These are phyloP conservation scores for Colletotrichum brevisporum DNA, from an alignment of 2,329 filamentous ascomycete species.

Conservation along the genomic window DNA sequence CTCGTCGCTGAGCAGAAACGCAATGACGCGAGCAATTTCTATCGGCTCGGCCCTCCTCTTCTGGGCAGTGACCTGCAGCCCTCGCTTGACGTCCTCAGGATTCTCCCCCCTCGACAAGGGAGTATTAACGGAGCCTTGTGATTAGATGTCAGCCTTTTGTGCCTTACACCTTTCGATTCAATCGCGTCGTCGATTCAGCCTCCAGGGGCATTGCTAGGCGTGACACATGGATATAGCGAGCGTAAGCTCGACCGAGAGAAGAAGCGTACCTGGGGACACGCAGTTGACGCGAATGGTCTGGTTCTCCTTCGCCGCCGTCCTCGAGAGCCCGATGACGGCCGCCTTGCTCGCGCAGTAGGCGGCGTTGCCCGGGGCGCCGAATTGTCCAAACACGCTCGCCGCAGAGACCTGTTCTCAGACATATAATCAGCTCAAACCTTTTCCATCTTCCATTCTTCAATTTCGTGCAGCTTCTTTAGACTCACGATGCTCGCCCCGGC, in stretches of 20 bases:
- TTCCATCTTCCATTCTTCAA: conserved; percentile 41
- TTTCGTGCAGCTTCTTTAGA: conserved; percentile 65
- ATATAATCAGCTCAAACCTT: not conserved
- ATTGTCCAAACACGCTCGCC: conserved; percentile 57
- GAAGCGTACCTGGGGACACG: conserved; percentile 44
- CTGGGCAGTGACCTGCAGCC: conserved; percentile 40
- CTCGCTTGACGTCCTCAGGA: conserved; percentile 17
- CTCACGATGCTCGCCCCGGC: conserved; percentile 62
- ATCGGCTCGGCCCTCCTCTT: conserved; percentile 42
- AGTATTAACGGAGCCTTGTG: conserved; percentile 18
- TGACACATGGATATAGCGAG: too few relatives aligned
- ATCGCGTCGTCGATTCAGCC: too few relatives aligned
- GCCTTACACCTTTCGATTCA: too few relatives aligned
- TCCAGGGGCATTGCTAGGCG: too few relatives aligned
- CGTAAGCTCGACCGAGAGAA: too few relatives aligned
- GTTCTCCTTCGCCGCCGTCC: conserved; percentile 48
- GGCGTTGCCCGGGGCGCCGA: conserved; percentile 47
- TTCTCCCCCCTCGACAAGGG: conserved; percentile 20
- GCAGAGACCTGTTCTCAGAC: conserved; percentile 47
- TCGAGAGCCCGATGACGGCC: conserved; percentile 48
- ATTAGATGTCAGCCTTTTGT: not conserved
- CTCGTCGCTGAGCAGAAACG: conserved; percentile 47
- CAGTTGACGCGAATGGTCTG: conserved; percentile 45
- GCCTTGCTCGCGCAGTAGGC: conserved; percentile 51
- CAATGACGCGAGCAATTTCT: conserved; percentile 46